Base-by-base conservation (phyloP, 2,329 filamentous ascomycete species). In the Ophiosphaerella herpotricha region DNA sequence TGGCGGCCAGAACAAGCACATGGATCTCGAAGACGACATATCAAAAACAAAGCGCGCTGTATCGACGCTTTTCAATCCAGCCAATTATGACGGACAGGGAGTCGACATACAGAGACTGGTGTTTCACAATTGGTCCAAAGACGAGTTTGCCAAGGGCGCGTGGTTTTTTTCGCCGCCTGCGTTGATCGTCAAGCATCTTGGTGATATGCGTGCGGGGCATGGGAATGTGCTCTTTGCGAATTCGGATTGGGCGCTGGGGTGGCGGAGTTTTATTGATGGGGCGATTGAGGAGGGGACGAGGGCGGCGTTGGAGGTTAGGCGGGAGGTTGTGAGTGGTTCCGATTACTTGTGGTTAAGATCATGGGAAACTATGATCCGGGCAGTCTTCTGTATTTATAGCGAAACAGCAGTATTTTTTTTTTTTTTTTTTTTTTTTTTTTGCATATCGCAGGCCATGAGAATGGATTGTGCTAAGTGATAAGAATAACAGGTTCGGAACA, bases 181-280 rank as follows among this genome's bases (percentile, higher is more conserved):
- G 3, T 54, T 79, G 5, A 40, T 78, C 5, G 63, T 67, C 0
- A 68, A 63, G 1, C 73, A 78, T 45, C 61, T 79, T 0, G 65
- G 73, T 0, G 72, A 72, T n/a, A 67, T 80, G 57, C 60, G 76
- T 33, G 65, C 63, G 1, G 64, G 70, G 1, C 76, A 79, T 34
- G 77, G 75, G 0, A 77, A 78, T 32, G 58, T 80, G 4, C 53
- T 78, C 4, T 81, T 81, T 67, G 77, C 77, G 0, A 77, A 72
- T 44, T 75, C 77, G 0, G 78, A 81, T 39, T 80, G 78, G 78
- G 78, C 77, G 2, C 55, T 77, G 7, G 78, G 77, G 0, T 80
- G 79, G 78, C 66, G 78, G 0, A 75, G 77, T 18, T 80, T 80
- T 34, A 79, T 80, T 11, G 79, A 81, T 52, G 78, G 78, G 1